A percentile compares a stretch with the other conserved stretches of the same genome.
Evolutionary conservation across 176 grass and related monocot genomes (phyloP).

Genomic region (Bonia amplexicaulis): DNA sequence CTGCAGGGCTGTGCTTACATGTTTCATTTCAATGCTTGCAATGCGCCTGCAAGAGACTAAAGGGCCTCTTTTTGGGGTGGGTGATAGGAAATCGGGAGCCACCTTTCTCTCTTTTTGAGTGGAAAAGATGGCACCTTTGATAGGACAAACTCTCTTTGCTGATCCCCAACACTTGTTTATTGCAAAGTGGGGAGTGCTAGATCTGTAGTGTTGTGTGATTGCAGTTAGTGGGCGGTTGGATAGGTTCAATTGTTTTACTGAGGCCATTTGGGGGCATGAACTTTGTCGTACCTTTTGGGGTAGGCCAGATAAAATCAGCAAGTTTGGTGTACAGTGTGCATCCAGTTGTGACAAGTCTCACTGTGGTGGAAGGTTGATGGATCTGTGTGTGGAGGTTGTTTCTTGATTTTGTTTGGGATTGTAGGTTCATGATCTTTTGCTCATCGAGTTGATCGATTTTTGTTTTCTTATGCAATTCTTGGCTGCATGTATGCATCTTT

Average conservation of each 20-base stretch:
- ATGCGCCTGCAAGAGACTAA: conserved; percentile 3
- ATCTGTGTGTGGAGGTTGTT: not conserved
- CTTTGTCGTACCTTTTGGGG: conserved; percentile 5
- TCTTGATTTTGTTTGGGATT: conserved; percentile 5
- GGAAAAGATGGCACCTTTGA: conserved; percentile 31
- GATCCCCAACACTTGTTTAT: conserved; percentile 25
- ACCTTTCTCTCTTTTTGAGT: conserved; percentile 19
- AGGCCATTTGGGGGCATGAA: not conserved
- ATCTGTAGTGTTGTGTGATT: conserved; percentile 35
- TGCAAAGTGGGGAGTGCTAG: not conserved
- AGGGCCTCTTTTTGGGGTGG: not conserved
- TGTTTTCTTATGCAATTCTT: not conserved
- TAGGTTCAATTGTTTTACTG: conserved; percentile 4
- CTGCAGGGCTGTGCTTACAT: not conserved
- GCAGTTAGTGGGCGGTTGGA: conserved; percentile 37
- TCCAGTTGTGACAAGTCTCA: not conserved
- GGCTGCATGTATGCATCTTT: not conserved
- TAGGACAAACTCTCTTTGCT: conserved; percentile 22
- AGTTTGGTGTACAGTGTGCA: not conserved
- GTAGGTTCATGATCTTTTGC: not conserved
- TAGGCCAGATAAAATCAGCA: not conserved
- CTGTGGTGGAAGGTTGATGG: not conserved
- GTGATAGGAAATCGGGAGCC: conserved; percentile 3
- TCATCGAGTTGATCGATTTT: not conserved
- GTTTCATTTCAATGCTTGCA: not conserved